Evolutionary conservation across 768 basidiomycete species (phyloP), one percentile per base, ranked within the genome.

Genomic region (Lentinula lateritia): DNA sequence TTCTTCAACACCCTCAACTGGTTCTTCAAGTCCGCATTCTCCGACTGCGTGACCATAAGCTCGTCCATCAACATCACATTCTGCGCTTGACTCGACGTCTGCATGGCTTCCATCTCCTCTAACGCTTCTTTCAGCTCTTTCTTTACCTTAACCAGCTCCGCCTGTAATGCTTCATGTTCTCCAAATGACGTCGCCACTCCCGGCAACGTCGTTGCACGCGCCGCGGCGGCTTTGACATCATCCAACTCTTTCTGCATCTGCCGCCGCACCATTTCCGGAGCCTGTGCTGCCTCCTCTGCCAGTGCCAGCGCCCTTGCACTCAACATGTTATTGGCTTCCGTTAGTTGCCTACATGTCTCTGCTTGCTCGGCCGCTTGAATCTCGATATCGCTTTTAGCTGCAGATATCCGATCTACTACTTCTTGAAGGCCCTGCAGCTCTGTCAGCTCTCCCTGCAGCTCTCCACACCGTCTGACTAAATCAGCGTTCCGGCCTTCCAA

Each of bases 1-100:
- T 77, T 80, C 73, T 84, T 88, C 64, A 78, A 71, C 23, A 80
- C 80, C 56, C 91, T 80, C 66, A 94, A 67, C 72, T 93, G 92
- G 36, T 85, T 83, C 48, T 89, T 81, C 62, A 94, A 69, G 42
- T 72, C 83, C 43, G 76, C 79, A 67, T 94, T 93, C 75, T 93
- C 91, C 60, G 82, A 87, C 75, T 93, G 91, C 74, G 89, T 81
- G 56, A 82, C 78, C 70, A 92, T 94, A 67, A 96, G 80, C 76
- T 96, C 93, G 68, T 97, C 94, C 46, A 99, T 78, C 59, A 99
- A 70, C 36, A 89, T 88, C 60, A 93, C 85, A 65, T 89, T 80
- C 75, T 95, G 94, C 8, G 79, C 82, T 74, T 93, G 90, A 68
- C 95, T 92, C 15, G 85, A 84, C 65, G 75, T 78, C 45, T 78